Conservation (phyloP, 192 early-diverging fungal genomes). For the Paraglomus occultum region DNA sequence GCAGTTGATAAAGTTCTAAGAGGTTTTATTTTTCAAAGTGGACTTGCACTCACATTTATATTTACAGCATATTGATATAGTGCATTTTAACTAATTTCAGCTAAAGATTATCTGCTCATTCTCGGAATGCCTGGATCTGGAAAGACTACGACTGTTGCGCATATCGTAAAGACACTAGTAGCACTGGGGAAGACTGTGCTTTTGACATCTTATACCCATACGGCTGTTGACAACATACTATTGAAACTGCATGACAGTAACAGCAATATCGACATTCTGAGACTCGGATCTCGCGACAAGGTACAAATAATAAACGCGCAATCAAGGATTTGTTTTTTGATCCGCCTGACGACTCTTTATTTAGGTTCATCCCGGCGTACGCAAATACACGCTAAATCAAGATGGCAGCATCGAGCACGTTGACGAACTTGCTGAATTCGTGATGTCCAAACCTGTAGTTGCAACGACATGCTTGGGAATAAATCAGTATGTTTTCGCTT, state of each 20-base stretch:
- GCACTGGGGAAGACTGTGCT: slow-evolving; percentile 71
- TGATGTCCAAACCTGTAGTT: slow-evolving; percentile 63
- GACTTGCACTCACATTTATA: neutral
- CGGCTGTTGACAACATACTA: slow-evolving; percentile 90
- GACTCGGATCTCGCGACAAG: slow-evolving; percentile 69
- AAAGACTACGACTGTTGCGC: slow-evolving; percentile 87
- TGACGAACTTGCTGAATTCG: slow-evolving; percentile 58
- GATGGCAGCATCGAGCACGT: slow-evolving; percentile 47
- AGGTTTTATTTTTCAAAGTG: slow-evolving; percentile 27
- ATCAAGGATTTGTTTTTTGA: slow-evolving; percentile 15
- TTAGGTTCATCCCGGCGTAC: slow-evolving; percentile 51
- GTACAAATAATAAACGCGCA: slow-evolving; percentile 34
- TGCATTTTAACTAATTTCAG: slow-evolving; percentile 32
- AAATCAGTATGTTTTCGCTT: slow-evolving; percentile 57
- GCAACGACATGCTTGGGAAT: slow-evolving; percentile 89
- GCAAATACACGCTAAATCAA: slow-evolving; percentile 31
- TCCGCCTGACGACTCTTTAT: neutral
- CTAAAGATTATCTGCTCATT: slow-evolving; percentile 85
- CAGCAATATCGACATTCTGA: slow-evolving; percentile 55
- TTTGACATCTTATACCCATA: slow-evolving; percentile 87
- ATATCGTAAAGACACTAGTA: slow-evolving; percentile 70
- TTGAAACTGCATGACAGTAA: slow-evolving; percentile 74
- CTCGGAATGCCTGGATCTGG: slow-evolving; percentile 98
- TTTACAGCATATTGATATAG: neutral
- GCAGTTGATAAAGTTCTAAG: slow-evolving; percentile 72